A percentile compares a stretch with the other conserved stretches of the same genome.
Conservation (phyloP, 305 asterid genomes). For the Rubia tinctorum region DNA sequence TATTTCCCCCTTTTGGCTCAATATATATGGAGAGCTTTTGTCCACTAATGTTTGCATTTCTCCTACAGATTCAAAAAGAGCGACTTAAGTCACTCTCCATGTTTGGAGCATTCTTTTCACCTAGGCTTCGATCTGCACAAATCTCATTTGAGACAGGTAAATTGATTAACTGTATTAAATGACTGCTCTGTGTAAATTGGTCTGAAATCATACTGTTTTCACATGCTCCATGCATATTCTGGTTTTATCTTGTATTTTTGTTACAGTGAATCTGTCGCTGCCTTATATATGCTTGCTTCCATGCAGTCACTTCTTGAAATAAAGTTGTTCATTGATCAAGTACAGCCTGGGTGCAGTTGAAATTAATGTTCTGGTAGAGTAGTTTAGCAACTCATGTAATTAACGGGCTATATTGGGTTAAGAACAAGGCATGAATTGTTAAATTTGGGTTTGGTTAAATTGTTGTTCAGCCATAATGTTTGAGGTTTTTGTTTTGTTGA, state of each 20-base stretch:
- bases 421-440: background rate
- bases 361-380: too few species aligned
- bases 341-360: background rate
- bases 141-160: constrained; percentile 81
- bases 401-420: background rate
- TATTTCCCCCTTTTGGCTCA: too few species aligned
- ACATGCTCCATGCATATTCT: background rate
- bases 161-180: background rate
- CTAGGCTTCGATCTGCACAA: constrained; percentile 86
- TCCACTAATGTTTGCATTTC: constrained; percentile 11
- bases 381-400: too few species aligned
- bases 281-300: background rate
- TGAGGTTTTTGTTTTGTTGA: background rate
- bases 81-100: constrained; percentile 59
- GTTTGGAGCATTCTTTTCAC: constrained; percentile 79
- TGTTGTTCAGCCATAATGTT: background rate
- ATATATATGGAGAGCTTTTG: constrained; percentile 3
- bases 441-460: background rate
- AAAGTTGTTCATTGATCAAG: background rate
- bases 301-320: background rate
- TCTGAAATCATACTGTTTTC: background rate
- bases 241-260: background rate
- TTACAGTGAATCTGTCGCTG: background rate
- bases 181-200: background rate
- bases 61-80: constrained; percentile 49